These are phyloP conservation scores for Fusarium oligoseptatum DNA, from an alignment of 2,329 filamentous ascomycete genomes.

Conservation along the genomic window DNA sequence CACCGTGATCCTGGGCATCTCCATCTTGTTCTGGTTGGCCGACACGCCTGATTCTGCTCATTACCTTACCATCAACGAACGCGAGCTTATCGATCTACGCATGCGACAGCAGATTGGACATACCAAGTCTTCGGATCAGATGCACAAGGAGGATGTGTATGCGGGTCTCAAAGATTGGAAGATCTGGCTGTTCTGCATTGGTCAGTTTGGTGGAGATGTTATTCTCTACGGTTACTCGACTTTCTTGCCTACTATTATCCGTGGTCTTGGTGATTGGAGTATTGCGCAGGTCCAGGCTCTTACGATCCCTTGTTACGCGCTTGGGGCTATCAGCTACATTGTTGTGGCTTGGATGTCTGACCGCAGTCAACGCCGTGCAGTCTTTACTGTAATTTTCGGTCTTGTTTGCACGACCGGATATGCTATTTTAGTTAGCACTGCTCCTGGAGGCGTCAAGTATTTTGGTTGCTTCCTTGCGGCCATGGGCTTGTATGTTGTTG, in stretches of 20 bases:
- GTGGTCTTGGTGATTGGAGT: slow-evolving; percentile 64
- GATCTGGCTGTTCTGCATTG: slow-evolving; percentile 71
- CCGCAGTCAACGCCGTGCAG: slow-evolving; percentile 66
- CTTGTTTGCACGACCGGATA: slow-evolving; percentile 68
- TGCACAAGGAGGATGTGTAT: slow-evolving; percentile 67
- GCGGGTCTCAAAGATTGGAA: slow-evolving; percentile 70
- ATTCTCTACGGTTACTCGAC: slow-evolving; percentile 74
- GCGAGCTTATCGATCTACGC: slow-evolving; percentile 51
- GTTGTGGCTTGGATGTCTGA: slow-evolving; percentile 70
- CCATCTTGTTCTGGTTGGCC: slow-evolving; percentile 47
- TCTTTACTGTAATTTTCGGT: slow-evolving; percentile 67
- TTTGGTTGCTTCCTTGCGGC: slow-evolving; percentile 74
- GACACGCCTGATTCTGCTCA: slow-evolving; percentile 62
- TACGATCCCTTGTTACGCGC: slow-evolving; percentile 75
- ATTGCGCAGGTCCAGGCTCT: slow-evolving; percentile 68
- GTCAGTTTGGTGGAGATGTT: slow-evolving; percentile 72
- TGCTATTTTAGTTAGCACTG: slow-evolving; percentile 68
- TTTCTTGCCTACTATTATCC: slow-evolving; percentile 76
- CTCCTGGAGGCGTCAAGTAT: slow-evolving; percentile 68
- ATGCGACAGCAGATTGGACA: slow-evolving; percentile 48
- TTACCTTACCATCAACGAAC: slow-evolving; percentile 67
- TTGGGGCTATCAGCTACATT: slow-evolving; percentile 73
- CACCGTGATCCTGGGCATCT: slow-evolving; percentile 50
- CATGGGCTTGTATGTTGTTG: slow-evolving; percentile 67
- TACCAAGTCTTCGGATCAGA: slow-evolving; percentile 45